These are phyloP conservation scores for Cercospora canescens DNA, from an alignment of 2,329 filamentous ascomycete species.

Conservation along the genomic window DNA sequence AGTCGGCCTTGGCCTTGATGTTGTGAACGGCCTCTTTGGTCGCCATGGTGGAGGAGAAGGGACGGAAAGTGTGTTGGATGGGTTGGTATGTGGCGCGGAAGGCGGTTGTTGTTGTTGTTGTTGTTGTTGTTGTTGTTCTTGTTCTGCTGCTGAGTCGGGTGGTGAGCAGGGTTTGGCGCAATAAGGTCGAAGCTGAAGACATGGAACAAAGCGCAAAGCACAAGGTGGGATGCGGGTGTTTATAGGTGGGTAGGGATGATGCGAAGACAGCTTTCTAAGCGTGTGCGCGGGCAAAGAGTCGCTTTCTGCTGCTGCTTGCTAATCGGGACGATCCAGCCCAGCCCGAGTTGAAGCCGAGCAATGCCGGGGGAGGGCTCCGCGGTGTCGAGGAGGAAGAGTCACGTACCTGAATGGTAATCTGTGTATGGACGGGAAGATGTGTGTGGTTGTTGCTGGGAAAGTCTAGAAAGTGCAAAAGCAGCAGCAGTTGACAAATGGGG, in stretches of 20 bases:
- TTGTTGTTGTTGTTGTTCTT: slow-evolving; percentile 12
- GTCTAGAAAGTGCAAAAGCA: background rate
- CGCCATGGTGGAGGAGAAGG: slow-evolving; percentile 45
- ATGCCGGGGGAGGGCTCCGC: background rate
- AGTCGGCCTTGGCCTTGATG: slow-evolving; percentile 60
- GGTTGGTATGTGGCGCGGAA: slow-evolving; percentile 24
- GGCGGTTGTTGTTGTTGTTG: slow-evolving; percentile 15
- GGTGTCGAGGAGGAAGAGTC: background rate
- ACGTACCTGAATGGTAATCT: background rate
- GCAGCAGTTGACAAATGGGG: background rate
- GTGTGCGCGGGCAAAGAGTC: background rate
- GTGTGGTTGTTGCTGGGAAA: background rate
- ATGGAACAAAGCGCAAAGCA: slow-evolving; percentile 37
- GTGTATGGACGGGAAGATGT: background rate
- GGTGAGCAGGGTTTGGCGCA: slow-evolving; percentile 46
- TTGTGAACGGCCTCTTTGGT: slow-evolving; percentile 51
- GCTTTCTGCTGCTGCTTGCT: background rate
- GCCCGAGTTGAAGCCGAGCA: slow-evolving; percentile 1
- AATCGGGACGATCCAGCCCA: background rate
- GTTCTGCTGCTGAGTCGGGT: slow-evolving; percentile 33
- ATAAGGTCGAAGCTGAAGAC: slow-evolving; percentile 30
- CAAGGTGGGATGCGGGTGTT: background rate
- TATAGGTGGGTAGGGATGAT: slow-evolving; percentile 13
- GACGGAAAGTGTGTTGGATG: slow-evolving; percentile 26
- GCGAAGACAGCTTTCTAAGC: background rate